Conservation (phyloP, 805 yeast species). For the Wickerhamomyces silvicola region DNA sequence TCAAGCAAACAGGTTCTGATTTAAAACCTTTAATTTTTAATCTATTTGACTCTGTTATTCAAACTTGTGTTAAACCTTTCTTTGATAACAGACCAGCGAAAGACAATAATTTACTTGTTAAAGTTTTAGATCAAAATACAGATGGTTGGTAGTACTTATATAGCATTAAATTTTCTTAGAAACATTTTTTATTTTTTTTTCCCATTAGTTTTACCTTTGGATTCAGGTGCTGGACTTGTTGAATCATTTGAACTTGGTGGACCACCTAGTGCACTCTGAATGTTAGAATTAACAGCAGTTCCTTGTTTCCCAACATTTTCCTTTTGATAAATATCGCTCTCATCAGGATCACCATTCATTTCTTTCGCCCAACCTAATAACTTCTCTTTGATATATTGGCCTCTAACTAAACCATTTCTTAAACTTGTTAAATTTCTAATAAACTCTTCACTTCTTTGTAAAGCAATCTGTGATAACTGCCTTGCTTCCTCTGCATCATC, state of each 20-base stretch:
- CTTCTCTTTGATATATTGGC: conserved; percentile 66
- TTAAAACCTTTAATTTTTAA: conserved; percentile 60
- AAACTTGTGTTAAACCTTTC: conserved; percentile 44
- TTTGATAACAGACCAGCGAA: conserved; percentile 17
- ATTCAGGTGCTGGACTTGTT: too few species aligned
- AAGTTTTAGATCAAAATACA: conserved; percentile 33
- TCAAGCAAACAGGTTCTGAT: conserved; percentile 86
- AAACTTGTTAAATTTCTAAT: conserved; percentile 70
- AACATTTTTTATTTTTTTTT: too few species aligned
- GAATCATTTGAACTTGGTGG: too few species aligned
- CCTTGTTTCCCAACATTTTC: conserved; percentile 16
- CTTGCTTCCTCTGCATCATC: conserved; percentile 64
- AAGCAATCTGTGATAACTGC: conserved; percentile 67
- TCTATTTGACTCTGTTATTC: conserved; percentile 53
- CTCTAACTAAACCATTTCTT: conserved; percentile 69
- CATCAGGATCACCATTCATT: conserved; percentile 60
- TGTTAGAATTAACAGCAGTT: conserved; percentile 4
- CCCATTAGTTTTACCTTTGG: not conserved
- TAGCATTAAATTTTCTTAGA: too few species aligned
- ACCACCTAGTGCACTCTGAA: too few species aligned
- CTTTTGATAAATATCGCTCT: conserved; percentile 31
- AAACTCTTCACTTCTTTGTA: conserved; percentile 83
- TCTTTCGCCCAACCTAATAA: conserved; percentile 82
- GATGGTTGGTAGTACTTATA: conserved; percentile 35
- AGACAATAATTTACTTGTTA: conserved; percentile 23